Conservation (phyloP, 148 eudicot species). For the Rhododendron ferrugineum region DNA sequence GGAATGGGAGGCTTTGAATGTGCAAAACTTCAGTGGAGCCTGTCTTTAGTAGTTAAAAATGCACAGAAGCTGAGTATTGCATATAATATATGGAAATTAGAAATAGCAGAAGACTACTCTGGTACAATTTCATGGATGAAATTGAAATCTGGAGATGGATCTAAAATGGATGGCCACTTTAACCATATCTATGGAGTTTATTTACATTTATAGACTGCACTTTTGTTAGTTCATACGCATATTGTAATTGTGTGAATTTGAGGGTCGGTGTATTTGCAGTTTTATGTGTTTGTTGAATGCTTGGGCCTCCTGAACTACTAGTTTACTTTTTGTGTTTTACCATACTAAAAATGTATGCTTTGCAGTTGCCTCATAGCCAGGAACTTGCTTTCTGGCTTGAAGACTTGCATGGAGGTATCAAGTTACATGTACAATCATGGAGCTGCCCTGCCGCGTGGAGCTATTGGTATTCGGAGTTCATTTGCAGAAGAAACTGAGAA, state of each 20-base stretch:
- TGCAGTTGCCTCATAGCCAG: conserved; percentile 91
- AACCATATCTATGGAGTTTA: background rate
- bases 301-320: background rate
- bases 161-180: background rate
- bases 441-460: conserved; percentile 32
- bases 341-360: conserved; percentile 15
- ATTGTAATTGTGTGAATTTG: background rate
- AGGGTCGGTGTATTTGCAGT: background rate
- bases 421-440: conserved; percentile 57
- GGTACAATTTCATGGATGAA: background rate
- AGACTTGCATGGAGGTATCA: conserved; percentile 80
- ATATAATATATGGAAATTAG: background rate
- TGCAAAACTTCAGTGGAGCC: background rate
- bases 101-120: background rate
- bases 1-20: background rate
- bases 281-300: background rate
- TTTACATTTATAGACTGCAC: background rate
- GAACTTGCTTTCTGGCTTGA: conserved; percentile 78
- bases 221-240: background rate
- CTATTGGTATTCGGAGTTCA: conserved; percentile 29
- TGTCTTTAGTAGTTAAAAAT: background rate
- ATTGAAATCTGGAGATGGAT: background rate
- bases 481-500: conserved; percentile 41
- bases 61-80: background rate
- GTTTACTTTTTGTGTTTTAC: background rate